Evolutionary conservation across 208 protist species (phyloP).

Genomic region (Leishmania martiniquensis): DNA sequence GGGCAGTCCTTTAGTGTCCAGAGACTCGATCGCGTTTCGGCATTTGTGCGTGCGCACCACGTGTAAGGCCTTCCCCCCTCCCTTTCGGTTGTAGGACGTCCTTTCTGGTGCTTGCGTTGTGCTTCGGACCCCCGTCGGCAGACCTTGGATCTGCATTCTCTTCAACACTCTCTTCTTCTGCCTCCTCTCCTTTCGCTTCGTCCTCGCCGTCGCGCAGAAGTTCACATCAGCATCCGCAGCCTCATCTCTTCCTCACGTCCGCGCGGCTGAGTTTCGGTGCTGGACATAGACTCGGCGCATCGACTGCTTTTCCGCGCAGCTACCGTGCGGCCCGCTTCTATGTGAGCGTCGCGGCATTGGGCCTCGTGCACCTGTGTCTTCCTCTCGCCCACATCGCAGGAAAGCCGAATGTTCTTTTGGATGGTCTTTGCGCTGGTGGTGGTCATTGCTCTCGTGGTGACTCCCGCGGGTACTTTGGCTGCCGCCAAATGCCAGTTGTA

Average conservation of each 20-base stretch:
- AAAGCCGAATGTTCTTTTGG: constrained; percentile 66
- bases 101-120: neutral
- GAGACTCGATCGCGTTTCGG: neutral
- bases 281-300: neutral
- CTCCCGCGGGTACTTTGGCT: constrained; percentile 42
- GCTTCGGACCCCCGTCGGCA: neutral
- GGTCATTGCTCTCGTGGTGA: constrained; percentile 50
- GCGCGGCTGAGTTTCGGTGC: neutral
- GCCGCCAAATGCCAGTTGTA: constrained; percentile 62
- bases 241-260: neutral
- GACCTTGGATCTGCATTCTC: neutral
- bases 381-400: neutral
- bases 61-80: neutral
- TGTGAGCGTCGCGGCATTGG: neutral
- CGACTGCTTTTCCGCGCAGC: neutral
- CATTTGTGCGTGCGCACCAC: neutral
- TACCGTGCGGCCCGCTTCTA: neutral
- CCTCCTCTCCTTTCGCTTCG: neutral
- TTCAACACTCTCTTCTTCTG: neutral
- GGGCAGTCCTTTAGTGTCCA: neutral
- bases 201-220: neutral
- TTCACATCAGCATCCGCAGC: neutral
- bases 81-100: neutral
- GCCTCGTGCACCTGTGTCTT: neutral
- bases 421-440: constrained; percentile 66